phyloP scores from a whole-genome alignment of 306 rosid genomes.

The Styphnolobium japonicum region DNA sequence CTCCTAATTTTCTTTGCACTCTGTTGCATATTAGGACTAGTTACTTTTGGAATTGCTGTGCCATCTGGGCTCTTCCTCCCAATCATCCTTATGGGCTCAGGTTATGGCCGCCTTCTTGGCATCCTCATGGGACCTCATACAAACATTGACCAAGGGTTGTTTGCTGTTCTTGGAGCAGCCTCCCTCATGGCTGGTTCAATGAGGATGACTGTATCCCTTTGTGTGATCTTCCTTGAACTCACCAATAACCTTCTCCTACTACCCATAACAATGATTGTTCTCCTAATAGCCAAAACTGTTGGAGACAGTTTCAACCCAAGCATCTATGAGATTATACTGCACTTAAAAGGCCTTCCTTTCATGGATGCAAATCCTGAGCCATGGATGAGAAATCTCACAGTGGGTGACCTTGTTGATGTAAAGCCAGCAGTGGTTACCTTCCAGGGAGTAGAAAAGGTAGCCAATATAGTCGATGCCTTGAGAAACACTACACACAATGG shows the following conservation, averaged over 20 bases:
- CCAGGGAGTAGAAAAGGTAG: slow-evolving; percentile 63
- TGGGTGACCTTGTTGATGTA: slow-evolving; percentile 73
- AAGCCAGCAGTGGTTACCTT: slow-evolving; percentile 65
- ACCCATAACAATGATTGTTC: slow-evolving; percentile 90
- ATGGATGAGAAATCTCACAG: slow-evolving; percentile 86
- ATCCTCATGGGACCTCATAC: slow-evolving; percentile 62
- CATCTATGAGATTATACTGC: slow-evolving; percentile 78
- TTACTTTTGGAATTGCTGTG: slow-evolving; percentile 88
- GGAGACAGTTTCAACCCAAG: slow-evolving; percentile 90
- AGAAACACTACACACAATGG: slow-evolving; percentile 79
- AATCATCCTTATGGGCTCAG: slow-evolving; percentile 88
- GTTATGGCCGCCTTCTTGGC: slow-evolving; percentile 83
- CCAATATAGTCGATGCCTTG: slow-evolving; percentile 66
- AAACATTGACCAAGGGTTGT: slow-evolving; percentile 71
- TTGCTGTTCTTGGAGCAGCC: slow-evolving; percentile 91
- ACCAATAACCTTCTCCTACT: slow-evolving; percentile 84
- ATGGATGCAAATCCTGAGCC: slow-evolving; percentile 85
- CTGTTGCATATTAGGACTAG: slow-evolving; percentile 60
- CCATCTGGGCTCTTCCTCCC: slow-evolving; percentile 97
- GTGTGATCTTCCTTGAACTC: slow-evolving; percentile 89
- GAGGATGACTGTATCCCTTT: slow-evolving; percentile 91
- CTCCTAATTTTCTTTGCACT: slow-evolving; percentile 71
- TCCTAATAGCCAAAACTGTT: slow-evolving; percentile 73
- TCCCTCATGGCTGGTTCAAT: slow-evolving; percentile 95
- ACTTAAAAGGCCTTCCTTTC: slow-evolving; percentile 83